Evolutionary conservation across 495 filamentous ascomycete species (phyloP).

Genomic region (Aspergillus campestris): DNA sequence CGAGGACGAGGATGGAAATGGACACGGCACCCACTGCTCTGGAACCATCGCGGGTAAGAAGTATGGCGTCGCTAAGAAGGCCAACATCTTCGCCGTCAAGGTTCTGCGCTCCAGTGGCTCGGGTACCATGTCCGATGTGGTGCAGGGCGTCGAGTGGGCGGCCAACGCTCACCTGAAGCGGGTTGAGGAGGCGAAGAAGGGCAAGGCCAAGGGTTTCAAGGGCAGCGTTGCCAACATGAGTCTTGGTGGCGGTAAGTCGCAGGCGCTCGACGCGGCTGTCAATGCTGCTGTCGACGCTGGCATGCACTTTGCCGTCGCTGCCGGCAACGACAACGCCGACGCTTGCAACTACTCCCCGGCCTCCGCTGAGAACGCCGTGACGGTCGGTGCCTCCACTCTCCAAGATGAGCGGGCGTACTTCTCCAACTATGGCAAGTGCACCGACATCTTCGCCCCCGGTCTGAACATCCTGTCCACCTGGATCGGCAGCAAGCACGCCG

Average conservation of each 20-base stretch:
- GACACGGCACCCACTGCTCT: slow-evolving; percentile 98
- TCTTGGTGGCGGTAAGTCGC: slow-evolving; percentile 92
- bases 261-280: slow-evolving; percentile 80
- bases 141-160: slow-evolving; percentile 96
- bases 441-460: slow-evolving; percentile 97
- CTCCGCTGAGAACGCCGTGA: slow-evolving; percentile 84
- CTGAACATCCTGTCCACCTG: slow-evolving; percentile 96
- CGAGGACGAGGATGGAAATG: slow-evolving; percentile 88
- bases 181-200: slow-evolving; percentile 64
- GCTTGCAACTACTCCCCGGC: slow-evolving; percentile 99
- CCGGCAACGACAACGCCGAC: slow-evolving; percentile 96
- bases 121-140: slow-evolving; percentile 96
- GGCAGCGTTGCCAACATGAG: slow-evolving; percentile 99
- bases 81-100: slow-evolving; percentile 93
- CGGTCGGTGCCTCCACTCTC: slow-evolving; percentile 90
- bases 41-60: slow-evolving; percentile 96
- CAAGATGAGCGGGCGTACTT: slow-evolving; percentile 98
- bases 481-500: slow-evolving; percentile 88
- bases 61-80: slow-evolving; percentile 99
- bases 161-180: slow-evolving; percentile 68
- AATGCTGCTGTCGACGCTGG: slow-evolving; percentile 87
- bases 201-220: slow-evolving; percentile 89
- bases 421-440: slow-evolving; percentile 99
- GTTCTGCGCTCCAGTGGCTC: slow-evolving; percentile 96
- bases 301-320: slow-evolving; percentile 95